phyloP scores from a whole-genome alignment of 441 rosid species.

The Croton laevigatus region DNA sequence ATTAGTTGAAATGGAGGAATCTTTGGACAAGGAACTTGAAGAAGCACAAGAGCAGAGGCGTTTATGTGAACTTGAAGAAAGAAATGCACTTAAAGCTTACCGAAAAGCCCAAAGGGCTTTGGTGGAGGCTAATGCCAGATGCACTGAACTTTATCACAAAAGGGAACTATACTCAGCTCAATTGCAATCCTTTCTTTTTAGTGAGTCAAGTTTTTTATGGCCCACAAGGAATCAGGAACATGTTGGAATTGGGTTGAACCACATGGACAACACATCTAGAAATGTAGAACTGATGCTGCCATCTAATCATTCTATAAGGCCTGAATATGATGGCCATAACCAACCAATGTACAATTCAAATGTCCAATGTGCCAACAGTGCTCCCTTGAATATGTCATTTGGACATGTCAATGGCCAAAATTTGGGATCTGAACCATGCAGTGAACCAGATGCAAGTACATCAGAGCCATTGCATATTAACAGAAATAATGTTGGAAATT shows the following conservation, averaged over 20 bases:
- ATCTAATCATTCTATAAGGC: constrained; percentile 40
- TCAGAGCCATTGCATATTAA: constrained; percentile 69
- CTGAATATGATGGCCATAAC: constrained; percentile 32
- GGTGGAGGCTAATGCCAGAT: constrained; percentile 86
- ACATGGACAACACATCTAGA: constrained; percentile 34
- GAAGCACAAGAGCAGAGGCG: constrained; percentile 74
- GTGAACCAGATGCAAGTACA: constrained; percentile 87
- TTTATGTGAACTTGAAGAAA: constrained; percentile 88
- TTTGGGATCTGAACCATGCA: constrained; percentile 76
- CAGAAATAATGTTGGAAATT: constrained; percentile 42
- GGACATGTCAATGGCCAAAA: constrained; percentile 46
- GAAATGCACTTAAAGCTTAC: constrained; percentile 84
- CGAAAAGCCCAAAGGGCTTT: constrained; percentile 83
- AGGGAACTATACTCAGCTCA: constrained; percentile 77
- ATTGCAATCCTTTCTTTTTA: constrained; percentile 60
- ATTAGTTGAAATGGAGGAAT: constrained; percentile 73
- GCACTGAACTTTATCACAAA: constrained; percentile 63
- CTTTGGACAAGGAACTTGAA: constrained; percentile 82
- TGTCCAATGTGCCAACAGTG: constrained; percentile 28
- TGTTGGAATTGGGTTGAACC: constrained; percentile 39
- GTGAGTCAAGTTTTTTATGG: constrained; percentile 56
- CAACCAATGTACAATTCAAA: constrained; percentile 36
- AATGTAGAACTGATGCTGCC: constrained; percentile 45
- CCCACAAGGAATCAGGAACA: constrained; percentile 45
- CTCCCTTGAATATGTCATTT: constrained; percentile 34